Conservation (phyloP, 2,329 filamentous ascomycete species). For the Epichloe hybrida region DNA sequence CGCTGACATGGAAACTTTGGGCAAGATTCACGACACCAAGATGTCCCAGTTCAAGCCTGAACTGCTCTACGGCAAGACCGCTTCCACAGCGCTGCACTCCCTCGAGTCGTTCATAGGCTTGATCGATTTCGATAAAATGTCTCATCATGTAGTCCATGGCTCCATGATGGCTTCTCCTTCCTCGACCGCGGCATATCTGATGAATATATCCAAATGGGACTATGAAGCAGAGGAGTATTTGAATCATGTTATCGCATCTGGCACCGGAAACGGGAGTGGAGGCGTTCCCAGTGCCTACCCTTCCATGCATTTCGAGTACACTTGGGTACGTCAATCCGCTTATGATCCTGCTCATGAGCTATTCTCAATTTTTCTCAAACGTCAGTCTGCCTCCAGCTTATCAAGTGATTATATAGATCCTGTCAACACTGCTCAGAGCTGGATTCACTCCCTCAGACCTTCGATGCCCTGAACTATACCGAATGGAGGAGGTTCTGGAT, state of each 20-base stretch:
- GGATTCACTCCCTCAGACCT: conserved; percentile 2
- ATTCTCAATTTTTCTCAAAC: neutral
- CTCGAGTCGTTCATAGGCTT: conserved; percentile 9
- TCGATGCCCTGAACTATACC: neutral
- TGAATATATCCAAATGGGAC: conserved; percentile 6
- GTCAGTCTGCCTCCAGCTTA: too few species aligned
- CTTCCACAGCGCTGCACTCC: conserved; percentile 4
- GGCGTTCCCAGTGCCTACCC: conserved; percentile 8
- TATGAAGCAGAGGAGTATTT: conserved; percentile 9
- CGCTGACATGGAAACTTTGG: neutral
- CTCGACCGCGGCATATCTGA: conserved; percentile 11
- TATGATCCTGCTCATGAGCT: neutral
- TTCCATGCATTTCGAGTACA: conserved; percentile 2
- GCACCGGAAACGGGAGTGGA: neutral
- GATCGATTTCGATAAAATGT: conserved; percentile 9
- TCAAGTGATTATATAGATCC: neutral
- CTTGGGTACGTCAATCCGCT: neutral
- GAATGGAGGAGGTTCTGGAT: too few species aligned
- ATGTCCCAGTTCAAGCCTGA: neutral
- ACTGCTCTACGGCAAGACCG: neutral
- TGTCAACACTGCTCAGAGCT: conserved; percentile 3
- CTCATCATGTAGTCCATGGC: conserved; percentile 6
- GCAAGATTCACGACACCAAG: neutral
- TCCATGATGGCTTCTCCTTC: conserved; percentile 10
- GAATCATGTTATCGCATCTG: conserved; percentile 1